A percentile compares a stretch with the other conserved stretches of the same genome.
These are phyloP conservation scores for Jackrogersella minutella DNA, from an alignment of 495 filamentous ascomycete species.

Conservation along the genomic window DNA sequence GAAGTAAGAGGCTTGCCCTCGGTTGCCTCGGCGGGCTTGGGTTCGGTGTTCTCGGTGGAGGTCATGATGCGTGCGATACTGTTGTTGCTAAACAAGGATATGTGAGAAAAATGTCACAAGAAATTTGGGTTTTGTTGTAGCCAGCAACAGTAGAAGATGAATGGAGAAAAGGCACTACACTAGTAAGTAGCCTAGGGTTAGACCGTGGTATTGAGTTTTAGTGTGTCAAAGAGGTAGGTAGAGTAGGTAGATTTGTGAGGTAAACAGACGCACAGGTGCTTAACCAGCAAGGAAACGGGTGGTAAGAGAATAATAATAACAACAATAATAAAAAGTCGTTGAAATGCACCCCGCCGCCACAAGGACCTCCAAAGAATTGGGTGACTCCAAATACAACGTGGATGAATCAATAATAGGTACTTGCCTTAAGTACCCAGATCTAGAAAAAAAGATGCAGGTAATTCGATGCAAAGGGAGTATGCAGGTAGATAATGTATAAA, in stretches of 20 bases:
- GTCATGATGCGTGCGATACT: constrained; percentile 46
- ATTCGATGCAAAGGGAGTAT: constrained; percentile 24
- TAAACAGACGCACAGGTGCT: not conserved
- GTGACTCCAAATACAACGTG: constrained; percentile 10
- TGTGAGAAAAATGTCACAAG: constrained; percentile 22
- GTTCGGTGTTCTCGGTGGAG: constrained; percentile 53
- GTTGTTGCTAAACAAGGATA: constrained; percentile 15
- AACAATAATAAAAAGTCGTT: not conserved
- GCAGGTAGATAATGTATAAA: constrained; percentile 23
- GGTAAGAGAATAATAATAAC: not conserved
- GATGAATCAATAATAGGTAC: not conserved
- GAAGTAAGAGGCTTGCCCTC: constrained; percentile 52
- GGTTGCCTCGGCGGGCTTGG: constrained; percentile 47
- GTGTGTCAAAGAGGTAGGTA: not conserved
- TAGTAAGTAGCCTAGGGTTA: not conserved
- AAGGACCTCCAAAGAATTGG: constrained; percentile 4
- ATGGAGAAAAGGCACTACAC: not conserved
- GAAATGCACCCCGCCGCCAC: constrained; percentile 30
- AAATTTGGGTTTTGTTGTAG: not conserved
- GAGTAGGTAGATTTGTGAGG: not conserved
- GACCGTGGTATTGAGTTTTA: not conserved
- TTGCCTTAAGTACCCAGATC: constrained; percentile 22
- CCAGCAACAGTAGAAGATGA: not conserved
- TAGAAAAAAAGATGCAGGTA: constrained; percentile 29
- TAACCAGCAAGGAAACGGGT: not conserved